Conservation (phyloP, 2,329 filamentous ascomycete species). For the Samsoniella hepiali region DNA sequence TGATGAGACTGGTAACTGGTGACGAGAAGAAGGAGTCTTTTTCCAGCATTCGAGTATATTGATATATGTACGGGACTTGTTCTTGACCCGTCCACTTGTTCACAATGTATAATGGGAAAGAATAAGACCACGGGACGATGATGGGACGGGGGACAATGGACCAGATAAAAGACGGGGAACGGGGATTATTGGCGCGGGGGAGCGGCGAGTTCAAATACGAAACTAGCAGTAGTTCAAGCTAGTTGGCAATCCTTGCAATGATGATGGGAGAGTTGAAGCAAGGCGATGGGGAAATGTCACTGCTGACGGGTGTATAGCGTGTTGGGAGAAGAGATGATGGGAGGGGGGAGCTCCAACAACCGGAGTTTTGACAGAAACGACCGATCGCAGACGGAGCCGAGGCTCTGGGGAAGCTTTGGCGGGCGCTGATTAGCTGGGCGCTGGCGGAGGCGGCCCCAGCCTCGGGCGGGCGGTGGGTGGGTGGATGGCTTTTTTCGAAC, state of each 20-base stretch:
- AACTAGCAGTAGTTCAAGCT: constrained; percentile 4
- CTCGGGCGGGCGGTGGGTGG: constrained; percentile 7
- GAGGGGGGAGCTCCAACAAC: background rate
- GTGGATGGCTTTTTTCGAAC: background rate
- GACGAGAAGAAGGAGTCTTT: constrained; percentile 13
- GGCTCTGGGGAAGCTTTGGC: constrained; percentile 20
- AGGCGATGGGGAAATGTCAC: background rate
- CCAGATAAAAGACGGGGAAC: constrained; percentile 4
- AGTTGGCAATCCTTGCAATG: background rate
- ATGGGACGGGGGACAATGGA: background rate
- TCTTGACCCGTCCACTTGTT: background rate
- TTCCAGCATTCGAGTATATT: constrained; percentile 17
- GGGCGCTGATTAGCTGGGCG: constrained; percentile 13
- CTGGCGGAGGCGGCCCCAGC: constrained; percentile 1
- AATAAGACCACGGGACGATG: background rate
- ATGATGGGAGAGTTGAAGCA: background rate
- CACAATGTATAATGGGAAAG: background rate
- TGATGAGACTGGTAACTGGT: constrained; percentile 25
- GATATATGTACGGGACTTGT: background rate
- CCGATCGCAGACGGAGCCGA: constrained; percentile 15
- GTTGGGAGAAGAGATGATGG: background rate
- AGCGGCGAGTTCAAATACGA: constrained; percentile 8
- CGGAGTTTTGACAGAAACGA: constrained; percentile 9
- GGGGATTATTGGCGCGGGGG: constrained; percentile 1
- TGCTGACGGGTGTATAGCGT: background rate